phyloP scores from a whole-genome alignment of 495 filamentous ascomycete species.

The Aspergillus indologenus region DNA sequence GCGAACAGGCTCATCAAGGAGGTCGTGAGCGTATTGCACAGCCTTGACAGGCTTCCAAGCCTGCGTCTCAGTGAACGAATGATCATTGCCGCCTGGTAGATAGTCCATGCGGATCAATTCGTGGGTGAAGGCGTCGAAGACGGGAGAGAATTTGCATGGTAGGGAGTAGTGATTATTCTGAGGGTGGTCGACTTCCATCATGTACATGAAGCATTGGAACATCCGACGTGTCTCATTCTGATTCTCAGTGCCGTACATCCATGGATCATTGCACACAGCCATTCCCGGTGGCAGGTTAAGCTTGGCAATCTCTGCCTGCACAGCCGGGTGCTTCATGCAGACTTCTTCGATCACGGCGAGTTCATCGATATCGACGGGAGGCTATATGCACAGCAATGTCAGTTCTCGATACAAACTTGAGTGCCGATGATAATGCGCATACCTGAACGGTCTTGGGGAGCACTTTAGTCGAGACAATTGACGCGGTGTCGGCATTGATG shows the following conservation, averaged over 20 bases:
- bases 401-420: neutral
- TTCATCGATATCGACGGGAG: constrained; percentile 42
- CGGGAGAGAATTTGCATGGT: constrained; percentile 74
- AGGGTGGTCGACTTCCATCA: constrained; percentile 38
- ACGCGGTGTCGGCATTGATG: constrained; percentile 40
- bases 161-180: constrained; percentile 74
- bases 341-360: constrained; percentile 39
- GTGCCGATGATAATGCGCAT: neutral
- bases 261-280: constrained; percentile 45
- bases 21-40: constrained; percentile 49
- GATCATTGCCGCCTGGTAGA: constrained; percentile 40
- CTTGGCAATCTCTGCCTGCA: constrained; percentile 42
- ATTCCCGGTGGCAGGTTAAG: constrained; percentile 39
- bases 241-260: constrained; percentile 45
- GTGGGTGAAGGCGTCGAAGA: constrained; percentile 62
- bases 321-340: constrained; percentile 40
- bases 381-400: constrained; percentile 21
- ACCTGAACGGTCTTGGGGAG: constrained; percentile 43
- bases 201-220: constrained; percentile 47
- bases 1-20: constrained; percentile 37
- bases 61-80: constrained; percentile 28
- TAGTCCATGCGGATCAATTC: constrained; percentile 58
- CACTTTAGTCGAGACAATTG: constrained; percentile 37
- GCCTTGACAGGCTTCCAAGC: constrained; percentile 51
- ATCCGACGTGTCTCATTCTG: constrained; percentile 37